A percentile compares a stretch with the other conserved stretches of the same genome.
These are phyloP conservation scores for Tuctoria greenei DNA, from an alignment of 176 grass and related monocot genomes.

Conservation along the genomic window DNA sequence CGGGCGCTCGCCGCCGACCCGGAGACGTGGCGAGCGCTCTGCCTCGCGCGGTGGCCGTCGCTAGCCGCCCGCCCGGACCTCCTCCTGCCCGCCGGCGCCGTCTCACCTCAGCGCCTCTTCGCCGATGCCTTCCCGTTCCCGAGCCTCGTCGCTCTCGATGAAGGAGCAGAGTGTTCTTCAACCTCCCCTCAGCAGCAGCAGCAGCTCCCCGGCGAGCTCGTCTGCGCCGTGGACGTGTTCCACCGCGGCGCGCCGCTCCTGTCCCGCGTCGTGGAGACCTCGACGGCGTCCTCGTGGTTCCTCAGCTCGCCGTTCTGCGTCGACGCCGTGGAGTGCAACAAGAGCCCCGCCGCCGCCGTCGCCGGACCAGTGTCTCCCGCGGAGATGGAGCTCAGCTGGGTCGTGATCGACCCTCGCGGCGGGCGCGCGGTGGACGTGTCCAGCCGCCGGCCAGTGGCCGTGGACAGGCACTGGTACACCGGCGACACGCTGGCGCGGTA, in stretches of 20 bases:
- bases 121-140: conserved; percentile 58
- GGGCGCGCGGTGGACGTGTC: conserved; percentile 42
- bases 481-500: conserved; percentile 54
- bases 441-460: conserved; percentile 50
- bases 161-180: too few species aligned
- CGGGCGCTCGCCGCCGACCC: conserved; percentile 42
- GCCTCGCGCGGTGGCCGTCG: conserved; percentile 52
- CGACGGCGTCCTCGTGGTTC: conserved; percentile 51
- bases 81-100: conserved; percentile 9
- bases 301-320: conserved; percentile 53
- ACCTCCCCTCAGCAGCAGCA: background rate
- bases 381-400: conserved; percentile 62
- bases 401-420: conserved; percentile 34
- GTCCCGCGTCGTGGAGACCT: conserved; percentile 45
- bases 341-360: background rate
- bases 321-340: conserved; percentile 40
- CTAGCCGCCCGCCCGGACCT: conserved; percentile 22
- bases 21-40: conserved; percentile 60
- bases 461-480: conserved; percentile 66
- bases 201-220: conserved; percentile 26
- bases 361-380: conserved; percentile 3
- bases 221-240: conserved; percentile 57
- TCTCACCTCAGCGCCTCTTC: conserved; percentile 51
- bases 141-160: background rate
- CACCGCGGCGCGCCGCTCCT: conserved; percentile 30